Percentiles rank a stretch among this genome's conserved stretches.
These are phyloP conservation scores for Raddia guianensis DNA, from an alignment of 176 grass and related monocot species.

Conservation along the genomic window DNA sequence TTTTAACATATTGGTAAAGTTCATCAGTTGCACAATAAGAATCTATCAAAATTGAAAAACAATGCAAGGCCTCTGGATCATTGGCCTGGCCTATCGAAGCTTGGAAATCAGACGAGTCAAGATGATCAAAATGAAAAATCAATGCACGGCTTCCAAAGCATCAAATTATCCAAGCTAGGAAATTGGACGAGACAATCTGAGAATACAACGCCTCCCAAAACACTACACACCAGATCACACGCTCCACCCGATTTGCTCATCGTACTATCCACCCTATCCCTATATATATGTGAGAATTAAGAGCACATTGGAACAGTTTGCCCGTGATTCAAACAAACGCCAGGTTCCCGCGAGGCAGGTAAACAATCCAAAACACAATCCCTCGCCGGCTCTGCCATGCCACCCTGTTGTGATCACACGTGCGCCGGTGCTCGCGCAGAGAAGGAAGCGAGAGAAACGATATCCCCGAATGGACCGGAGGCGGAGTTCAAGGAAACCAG, in stretches of 20 bases:
- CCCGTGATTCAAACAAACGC: background rate
- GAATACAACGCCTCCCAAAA: background rate
- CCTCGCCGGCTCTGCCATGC: too few species aligned
- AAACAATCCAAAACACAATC: background rate
- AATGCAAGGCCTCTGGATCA: background rate
- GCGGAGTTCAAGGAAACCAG: background rate
- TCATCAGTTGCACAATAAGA: background rate
- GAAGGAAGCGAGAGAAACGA: background rate
- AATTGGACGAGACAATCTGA: background rate
- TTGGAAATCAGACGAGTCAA: background rate
- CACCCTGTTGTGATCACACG: background rate
- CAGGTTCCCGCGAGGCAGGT: background rate
- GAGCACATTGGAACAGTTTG: background rate
- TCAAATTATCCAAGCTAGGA: background rate
- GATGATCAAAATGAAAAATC: background rate
- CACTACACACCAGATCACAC: background rate
- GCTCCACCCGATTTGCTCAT: background rate
- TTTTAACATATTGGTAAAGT: background rate
- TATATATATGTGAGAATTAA: background rate
- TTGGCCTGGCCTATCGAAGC: background rate
- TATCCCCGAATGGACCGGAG: conserved; percentile 16
- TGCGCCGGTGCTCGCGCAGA: background rate
- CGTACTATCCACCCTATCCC: background rate
- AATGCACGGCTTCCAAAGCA: background rate
- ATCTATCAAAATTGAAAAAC: background rate